phyloP scores from a whole-genome alignment of 2,329 filamentous ascomycete species.

The Tothia fuscella region DNA sequence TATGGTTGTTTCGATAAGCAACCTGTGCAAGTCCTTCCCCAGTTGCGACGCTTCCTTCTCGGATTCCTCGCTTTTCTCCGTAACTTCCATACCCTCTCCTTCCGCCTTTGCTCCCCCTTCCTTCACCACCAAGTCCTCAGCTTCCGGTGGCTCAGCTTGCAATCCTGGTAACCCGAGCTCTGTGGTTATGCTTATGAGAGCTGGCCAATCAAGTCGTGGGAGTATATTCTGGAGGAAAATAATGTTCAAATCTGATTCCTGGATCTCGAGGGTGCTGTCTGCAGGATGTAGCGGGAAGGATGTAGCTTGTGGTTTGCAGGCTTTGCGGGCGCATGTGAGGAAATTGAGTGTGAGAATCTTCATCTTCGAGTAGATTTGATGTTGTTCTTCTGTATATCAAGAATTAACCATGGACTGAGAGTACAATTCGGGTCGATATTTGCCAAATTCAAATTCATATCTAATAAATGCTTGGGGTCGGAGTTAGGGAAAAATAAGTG shows the following conservation, averaged over 20 bases:
- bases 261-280: conserved; percentile 79
- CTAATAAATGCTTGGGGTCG: too few species aligned
- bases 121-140: conserved; percentile 14
- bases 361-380: too few species aligned
- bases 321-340: conserved; percentile 87
- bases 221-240: conserved; percentile 75
- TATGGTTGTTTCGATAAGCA: conserved; percentile 84
- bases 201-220: conserved; percentile 79
- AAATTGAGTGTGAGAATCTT: conserved; percentile 96
- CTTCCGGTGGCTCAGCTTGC: conserved; percentile 18
- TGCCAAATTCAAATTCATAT: too few species aligned
- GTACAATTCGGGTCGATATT: too few species aligned
- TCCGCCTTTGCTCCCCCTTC: conserved; percentile 34
- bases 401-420: too few species aligned
- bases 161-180: conserved; percentile 44
- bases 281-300: conserved; percentile 88
- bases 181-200: conserved; percentile 58
- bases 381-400: too few species aligned
- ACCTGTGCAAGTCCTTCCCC: conserved; percentile 63
- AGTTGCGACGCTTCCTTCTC: conserved; percentile 48
- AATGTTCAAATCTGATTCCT: conserved; percentile 70
- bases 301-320: conserved; percentile 68
- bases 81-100: conserved; percentile 33
- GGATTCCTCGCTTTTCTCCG: conserved; percentile 12
- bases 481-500: too few species aligned